Evolutionary conservation across 83 land plant genomes (phyloP).

Genomic region (Picea mariana): DNA sequence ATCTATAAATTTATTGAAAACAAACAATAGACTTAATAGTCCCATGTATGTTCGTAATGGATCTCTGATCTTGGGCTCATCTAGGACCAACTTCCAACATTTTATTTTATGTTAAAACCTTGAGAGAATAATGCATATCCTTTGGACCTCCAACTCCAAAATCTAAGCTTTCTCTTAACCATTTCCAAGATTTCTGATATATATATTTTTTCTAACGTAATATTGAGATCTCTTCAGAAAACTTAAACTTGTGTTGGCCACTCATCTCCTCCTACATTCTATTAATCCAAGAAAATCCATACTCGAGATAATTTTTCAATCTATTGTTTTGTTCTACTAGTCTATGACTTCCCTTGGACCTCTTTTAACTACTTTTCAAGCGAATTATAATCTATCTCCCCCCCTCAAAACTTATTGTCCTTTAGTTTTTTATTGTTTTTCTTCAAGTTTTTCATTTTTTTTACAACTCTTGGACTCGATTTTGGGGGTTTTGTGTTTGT

Average conservation of each 20-base stretch:
- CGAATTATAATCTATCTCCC: conserved; percentile 4
- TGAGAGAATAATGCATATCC: background rate
- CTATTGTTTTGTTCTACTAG: conserved; percentile 11
- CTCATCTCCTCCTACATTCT: conserved; percentile 10
- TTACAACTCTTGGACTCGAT: conserved; percentile 9
- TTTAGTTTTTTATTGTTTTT: conserved; percentile 6
- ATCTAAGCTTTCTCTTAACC: conserved; percentile 9
- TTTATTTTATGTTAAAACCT: conserved; percentile 12
- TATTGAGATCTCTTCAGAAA: conserved; percentile 8
- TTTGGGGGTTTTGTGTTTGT: conserved; percentile 8
- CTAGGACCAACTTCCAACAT: conserved; percentile 13
- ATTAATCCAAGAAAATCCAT: conserved; percentile 13
- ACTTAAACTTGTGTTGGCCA: conserved; percentile 6
- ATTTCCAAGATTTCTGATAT: conserved; percentile 12
- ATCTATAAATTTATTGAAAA: too few relatives aligned
- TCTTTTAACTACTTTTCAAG: conserved; percentile 15
- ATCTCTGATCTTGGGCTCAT: conserved; percentile 11
- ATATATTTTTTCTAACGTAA: background rate
- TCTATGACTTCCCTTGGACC: conserved; percentile 12
- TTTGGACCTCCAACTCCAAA: conserved; percentile 7
- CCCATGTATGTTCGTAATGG: background rate
- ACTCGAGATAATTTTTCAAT: conserved; percentile 9
- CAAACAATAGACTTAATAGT: too few relatives aligned
- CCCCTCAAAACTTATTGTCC: background rate
- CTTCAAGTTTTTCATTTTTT: conserved; percentile 1